Percentiles rank a stretch among this genome's conserved stretches.
Conservation (phyloP, 2,329 filamentous ascomycete species). For the Cladosporium sp. region DNA sequence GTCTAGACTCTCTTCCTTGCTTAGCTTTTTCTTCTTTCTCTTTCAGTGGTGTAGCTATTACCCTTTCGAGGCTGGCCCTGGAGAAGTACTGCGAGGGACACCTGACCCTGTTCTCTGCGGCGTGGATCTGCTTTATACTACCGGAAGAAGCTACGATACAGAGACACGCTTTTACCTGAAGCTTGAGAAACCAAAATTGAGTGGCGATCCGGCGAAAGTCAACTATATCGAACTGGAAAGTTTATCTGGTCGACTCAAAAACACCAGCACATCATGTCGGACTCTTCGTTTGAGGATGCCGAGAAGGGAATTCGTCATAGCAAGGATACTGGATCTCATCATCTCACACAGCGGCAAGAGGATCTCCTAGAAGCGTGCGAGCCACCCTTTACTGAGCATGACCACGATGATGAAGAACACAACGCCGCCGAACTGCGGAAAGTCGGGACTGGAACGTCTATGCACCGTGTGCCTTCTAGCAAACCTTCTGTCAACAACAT, state of each 20-base stretch:
- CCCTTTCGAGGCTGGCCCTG: not conserved
- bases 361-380: constrained; percentile 25
- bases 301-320: constrained; percentile 8
- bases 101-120: not conserved
- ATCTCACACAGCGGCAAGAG: constrained; percentile 24
- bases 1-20: constrained; percentile 1
- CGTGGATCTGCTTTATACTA: not conserved
- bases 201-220: not conserved
- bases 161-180: not conserved
- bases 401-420: constrained; percentile 2
- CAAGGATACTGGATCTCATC: constrained; percentile 5
- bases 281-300: constrained; percentile 19
- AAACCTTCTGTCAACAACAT: constrained; percentile 46
- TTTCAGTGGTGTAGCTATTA: not conserved
- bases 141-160: not conserved
- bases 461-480: constrained; percentile 30
- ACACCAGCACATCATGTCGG: constrained; percentile 17
- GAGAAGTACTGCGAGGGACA: not conserved
- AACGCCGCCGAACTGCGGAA: constrained; percentile 7
- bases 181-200: not conserved
- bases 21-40: not conserved
- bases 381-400: constrained; percentile 24
- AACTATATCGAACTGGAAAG: not conserved
- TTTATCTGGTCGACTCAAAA: not conserved
- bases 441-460: constrained; percentile 22